These are phyloP conservation scores for Carpinus viminea DNA, from an alignment of 306 rosid genomes.

Conservation along the genomic window DNA sequence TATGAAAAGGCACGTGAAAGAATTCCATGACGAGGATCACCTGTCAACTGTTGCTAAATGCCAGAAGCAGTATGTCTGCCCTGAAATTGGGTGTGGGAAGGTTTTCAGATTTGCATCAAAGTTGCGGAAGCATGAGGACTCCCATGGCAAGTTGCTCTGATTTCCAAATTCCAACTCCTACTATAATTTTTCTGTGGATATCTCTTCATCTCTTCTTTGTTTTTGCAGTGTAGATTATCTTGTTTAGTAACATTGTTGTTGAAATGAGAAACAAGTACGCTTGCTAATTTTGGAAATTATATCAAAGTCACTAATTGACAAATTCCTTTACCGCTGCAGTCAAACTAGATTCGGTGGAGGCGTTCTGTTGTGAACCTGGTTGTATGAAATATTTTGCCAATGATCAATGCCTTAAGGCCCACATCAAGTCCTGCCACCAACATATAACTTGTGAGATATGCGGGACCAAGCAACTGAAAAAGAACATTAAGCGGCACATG, in stretches of 20 bases:
- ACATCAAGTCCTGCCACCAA: constrained; percentile 67
- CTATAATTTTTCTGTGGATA: background rate
- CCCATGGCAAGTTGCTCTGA: constrained; percentile 57
- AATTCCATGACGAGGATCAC: constrained; percentile 46
- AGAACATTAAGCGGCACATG: constrained; percentile 74
- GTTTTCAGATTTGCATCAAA: constrained; percentile 57
- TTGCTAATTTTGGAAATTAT: background rate
- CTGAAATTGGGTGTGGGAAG: constrained; percentile 72
- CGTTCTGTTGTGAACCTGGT: constrained; percentile 64
- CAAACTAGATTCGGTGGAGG: constrained; percentile 64
- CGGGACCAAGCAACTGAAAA: constrained; percentile 63
- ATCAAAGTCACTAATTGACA: constrained; percentile 16
- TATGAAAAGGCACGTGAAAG: constrained; percentile 57
- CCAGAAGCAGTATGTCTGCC: constrained; percentile 57
- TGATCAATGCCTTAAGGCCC: constrained; percentile 59
- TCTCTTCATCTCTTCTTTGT: background rate
- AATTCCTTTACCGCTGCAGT: constrained; percentile 41
- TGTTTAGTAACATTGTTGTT: background rate
- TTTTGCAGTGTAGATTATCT: background rate
- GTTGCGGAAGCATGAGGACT: constrained; percentile 61
- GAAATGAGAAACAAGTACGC: background rate
- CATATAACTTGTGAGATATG: constrained; percentile 62
- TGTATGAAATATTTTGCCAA: constrained; percentile 72
- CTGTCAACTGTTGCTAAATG: constrained; percentile 21
- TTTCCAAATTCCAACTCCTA: background rate